phyloP scores from a whole-genome alignment of 179 eudicot species.

The Beta macrorhiza region DNA sequence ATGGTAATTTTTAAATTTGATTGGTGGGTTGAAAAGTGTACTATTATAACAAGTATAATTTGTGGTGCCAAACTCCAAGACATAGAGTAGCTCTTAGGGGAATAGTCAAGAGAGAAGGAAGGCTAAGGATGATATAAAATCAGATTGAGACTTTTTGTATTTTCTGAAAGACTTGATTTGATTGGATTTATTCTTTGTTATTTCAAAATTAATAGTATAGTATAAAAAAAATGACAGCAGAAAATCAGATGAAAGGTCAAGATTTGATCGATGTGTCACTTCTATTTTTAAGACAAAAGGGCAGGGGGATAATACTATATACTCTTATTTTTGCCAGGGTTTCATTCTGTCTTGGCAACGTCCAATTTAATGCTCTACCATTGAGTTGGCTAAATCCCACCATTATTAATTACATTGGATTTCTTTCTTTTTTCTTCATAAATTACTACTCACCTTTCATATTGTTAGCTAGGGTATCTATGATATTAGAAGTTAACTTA shows the following conservation, averaged over 20 bases:
- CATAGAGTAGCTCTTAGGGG: background rate
- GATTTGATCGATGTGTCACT: conserved; percentile 34
- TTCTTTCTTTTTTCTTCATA: background rate
- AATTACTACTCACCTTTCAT: background rate
- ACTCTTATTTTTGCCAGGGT: conserved; percentile 15
- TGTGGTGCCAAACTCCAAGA: conserved; percentile 18
- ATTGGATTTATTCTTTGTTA: conserved; percentile 28
- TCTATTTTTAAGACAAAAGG: background rate
- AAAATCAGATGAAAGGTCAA: conserved; percentile 24
- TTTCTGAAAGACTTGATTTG: conserved; percentile 31
- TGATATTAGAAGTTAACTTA: no score
- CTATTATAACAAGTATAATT: background rate
- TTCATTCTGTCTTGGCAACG: conserved; percentile 34
- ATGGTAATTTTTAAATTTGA: background rate
- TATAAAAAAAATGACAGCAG: background rate
- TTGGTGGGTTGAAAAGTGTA: conserved; percentile 7
- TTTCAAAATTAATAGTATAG: background rate
- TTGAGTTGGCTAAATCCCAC: conserved; percentile 32
- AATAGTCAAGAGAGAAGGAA: background rate
- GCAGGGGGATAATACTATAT: background rate
- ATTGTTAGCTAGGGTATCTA: no score
- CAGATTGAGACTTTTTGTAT: no score
- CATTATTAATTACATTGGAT: background rate
- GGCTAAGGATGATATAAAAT: background rate
- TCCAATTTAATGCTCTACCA: conserved; percentile 37